Evolutionary conservation across 345 rosid species (phyloP), one percentile per base, ranked within the genome.

Genomic region (Rubroshorea leprosula): DNA sequence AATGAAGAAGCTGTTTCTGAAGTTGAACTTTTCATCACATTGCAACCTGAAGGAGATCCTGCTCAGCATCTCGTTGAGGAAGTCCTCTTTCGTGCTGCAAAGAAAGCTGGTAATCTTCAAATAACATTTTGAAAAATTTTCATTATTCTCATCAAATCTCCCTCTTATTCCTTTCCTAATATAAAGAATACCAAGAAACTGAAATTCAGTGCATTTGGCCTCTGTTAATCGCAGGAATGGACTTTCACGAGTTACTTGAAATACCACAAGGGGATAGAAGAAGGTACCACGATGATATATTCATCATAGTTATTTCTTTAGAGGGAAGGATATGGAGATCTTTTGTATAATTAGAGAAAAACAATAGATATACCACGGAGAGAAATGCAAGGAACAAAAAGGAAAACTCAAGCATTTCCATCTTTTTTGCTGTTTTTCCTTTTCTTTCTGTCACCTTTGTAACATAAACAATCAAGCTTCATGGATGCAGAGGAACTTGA

Each of bases 261-360:
- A 89, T 92, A 61, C 98, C 96, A 1, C 96, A 89, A 63, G 98
- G 96, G 20, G 98, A 92, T 58, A 66, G 96, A 7, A 68, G 98
- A 56, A 69, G 93, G 66, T 92, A 92, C 73, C 98, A 92, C 17
- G 98, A 92, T 45, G 98, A 92, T 71, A 74, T 92, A 52, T 92
- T 95, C 4, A 73, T 92, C 63, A 83, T 92, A 23, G 86, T 92
- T 43, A 86, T 92, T 51, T 92, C 98, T 41, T 78, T 92, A 69
- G 93, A 92, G 60, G 98, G 96, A 72, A 81, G 89, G 58, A 89
- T 92, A 71, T 92, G 98, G 98, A 85, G 90, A 76, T 92, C 95
- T 43, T 89, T 85, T 92, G 95, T 83, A 79, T 92, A 83, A 77
- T 47, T 57, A 68, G 65, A 56, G 25, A 52, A 61, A 48, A 58